Evolutionary conservation across 1,284 basidiomycete genomes (phyloP), one percentile per base, ranked within the genome.

Genomic region (Sphagnurus paluster): DNA sequence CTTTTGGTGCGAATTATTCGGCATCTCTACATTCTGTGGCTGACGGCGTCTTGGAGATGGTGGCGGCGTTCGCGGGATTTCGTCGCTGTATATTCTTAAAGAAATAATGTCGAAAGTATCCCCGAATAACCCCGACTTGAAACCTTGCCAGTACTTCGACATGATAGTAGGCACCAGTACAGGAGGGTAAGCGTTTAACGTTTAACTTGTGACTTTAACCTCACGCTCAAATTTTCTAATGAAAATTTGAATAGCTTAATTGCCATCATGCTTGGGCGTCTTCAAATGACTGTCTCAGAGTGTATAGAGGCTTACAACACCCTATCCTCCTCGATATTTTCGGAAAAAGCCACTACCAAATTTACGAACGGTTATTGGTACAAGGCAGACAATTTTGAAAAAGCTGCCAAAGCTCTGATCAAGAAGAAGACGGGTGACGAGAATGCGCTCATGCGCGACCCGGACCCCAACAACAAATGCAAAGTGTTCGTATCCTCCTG

Each of bases 241-340:
- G n/a, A n/a, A n/a, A n/a, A 21, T 7, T 9, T 7, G 13, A 16
- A 26, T 28, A 65, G 64, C 6, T 44, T 69, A n/a, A 69, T 69
- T 20, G 66, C 66, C 2, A 56, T 70, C 14, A 67, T 69, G 65
- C 59, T 69, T 10, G 67, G 66, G 14, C 57, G 68, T 5, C 57
- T 70, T 9, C 53, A 57, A 10, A 64, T 70, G 62, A 42, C 67
- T 0, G 52, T 68, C n/a, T 52, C 61, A 2, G 55, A 69, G 29
- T 64, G 63, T 42, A 62, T 63, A 16, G 19, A 53, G 2, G 50
- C 50, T 10, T 70, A 67, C 39, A 44, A 55, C 2, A 44, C 46
- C 11, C 43, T 69, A 10, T 50, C 62, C 5, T 56, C 54, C 14
- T 52, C 59, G 24, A 62, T 68, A 7, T 67, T 68, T 45, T 44